These are phyloP conservation scores for Venturia effusa DNA, from an alignment of 2,329 filamentous ascomycete species.

Conservation along the genomic window DNA sequence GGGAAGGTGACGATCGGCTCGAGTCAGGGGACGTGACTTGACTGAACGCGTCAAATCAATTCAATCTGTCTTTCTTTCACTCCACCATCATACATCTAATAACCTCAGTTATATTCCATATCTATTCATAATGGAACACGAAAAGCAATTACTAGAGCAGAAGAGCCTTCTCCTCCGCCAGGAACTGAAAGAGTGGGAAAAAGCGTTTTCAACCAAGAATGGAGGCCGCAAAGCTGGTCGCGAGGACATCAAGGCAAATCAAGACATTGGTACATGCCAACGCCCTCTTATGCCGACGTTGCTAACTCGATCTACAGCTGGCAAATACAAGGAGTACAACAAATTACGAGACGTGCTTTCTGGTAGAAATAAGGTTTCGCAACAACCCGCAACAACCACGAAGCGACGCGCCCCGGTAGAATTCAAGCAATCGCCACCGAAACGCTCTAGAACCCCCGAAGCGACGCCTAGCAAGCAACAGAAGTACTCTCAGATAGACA, in stretches of 20 bases:
- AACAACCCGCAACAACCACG: not conserved
- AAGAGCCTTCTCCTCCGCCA: not conserved
- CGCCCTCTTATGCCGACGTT: constrained; percentile 5
- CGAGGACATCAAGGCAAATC: constrained; percentile 66
- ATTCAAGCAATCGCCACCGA: constrained; percentile 20
- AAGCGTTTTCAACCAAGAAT: constrained; percentile 50
- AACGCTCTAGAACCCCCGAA: constrained; percentile 13
- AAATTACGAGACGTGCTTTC: constrained; percentile 37
- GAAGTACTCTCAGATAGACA: not conserved
- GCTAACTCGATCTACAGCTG: constrained; percentile 35
- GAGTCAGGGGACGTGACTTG: not conserved
- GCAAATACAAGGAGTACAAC: constrained; percentile 70
- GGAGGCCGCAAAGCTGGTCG: constrained; percentile 58
- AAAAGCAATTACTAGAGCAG: not conserved
- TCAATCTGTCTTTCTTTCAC: not conserved
- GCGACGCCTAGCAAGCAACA: constrained; percentile 25
- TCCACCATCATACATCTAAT: not conserved
- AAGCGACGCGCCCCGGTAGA: constrained; percentile 12
- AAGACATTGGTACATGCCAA: constrained; percentile 50
- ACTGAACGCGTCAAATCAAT: not conserved
- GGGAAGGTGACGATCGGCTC: not conserved
- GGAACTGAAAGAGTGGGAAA: constrained; percentile 57
- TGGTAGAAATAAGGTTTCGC: not conserved
- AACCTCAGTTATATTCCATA: not conserved
- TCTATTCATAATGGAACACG: constrained; percentile 6